A percentile compares a stretch with the other conserved stretches of the same genome.
These are phyloP conservation scores for Tetragonia tetragonoides DNA, from an alignment of 148 eudicot species.

Conservation along the genomic window DNA sequence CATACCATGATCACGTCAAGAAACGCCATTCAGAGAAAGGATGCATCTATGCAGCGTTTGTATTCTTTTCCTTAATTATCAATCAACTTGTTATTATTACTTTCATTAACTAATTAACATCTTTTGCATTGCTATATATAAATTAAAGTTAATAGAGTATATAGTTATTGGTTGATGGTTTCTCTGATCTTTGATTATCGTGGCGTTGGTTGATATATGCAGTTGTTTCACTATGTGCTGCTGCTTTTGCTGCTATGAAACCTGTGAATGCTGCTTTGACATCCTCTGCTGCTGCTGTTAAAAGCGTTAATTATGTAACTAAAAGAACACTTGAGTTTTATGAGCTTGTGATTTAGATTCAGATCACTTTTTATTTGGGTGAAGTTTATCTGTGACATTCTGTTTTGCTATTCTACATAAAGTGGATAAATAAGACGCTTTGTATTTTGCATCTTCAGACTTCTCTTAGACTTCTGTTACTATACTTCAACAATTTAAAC, in stretches of 20 bases:
- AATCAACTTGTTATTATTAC: background rate
- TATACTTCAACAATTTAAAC: background rate
- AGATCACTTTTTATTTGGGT: background rate
- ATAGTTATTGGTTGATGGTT: too few species aligned
- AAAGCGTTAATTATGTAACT: background rate
- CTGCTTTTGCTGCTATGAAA: constrained; percentile 39
- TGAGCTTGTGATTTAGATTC: background rate
- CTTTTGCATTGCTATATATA: background rate
- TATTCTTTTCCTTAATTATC: background rate
- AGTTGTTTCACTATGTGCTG: constrained; percentile 32
- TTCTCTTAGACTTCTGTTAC: background rate
- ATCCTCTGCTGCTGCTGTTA: constrained; percentile 34
- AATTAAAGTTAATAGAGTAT: background rate
- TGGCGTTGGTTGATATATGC: constrained; percentile 9
- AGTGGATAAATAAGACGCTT: background rate
- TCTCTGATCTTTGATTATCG: too few species aligned
- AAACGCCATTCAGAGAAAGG: constrained; percentile 26
- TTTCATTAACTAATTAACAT: background rate
- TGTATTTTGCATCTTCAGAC: too few species aligned
- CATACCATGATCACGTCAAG: constrained; percentile 17
- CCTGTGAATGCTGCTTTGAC: constrained; percentile 37
- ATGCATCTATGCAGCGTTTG: constrained; percentile 23
- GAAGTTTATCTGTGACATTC: background rate
- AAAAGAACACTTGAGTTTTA: background rate
- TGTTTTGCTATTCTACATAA: background rate